phyloP scores from a whole-genome alignment of 192 early-diverging fungal genomes.

The Powellomyces hirtus region DNA sequence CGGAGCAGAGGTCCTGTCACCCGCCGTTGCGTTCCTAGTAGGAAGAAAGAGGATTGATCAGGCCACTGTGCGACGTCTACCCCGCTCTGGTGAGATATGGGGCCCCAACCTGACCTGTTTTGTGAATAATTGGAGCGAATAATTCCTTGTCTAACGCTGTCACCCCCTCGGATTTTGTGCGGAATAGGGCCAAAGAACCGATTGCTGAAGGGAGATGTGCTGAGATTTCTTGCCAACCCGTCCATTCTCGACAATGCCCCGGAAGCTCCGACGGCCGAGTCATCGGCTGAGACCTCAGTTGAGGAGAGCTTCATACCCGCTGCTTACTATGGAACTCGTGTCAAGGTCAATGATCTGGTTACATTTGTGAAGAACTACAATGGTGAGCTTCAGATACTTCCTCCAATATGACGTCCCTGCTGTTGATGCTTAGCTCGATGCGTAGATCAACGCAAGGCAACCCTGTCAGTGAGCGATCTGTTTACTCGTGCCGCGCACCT shows the following conservation, averaged over 20 bases:
- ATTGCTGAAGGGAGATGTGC: conserved; percentile 31
- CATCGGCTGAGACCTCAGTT: not conserved
- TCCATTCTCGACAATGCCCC: conserved; percentile 8
- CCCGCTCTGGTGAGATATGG: conserved; percentile 20
- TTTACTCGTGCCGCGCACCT: conserved; percentile 15
- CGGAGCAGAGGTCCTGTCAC: conserved; percentile 18
- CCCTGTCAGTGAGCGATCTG: conserved; percentile 19
- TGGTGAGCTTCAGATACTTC: conserved; percentile 8
- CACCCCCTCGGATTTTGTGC: too few species aligned
- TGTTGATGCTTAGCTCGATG: not conserved
- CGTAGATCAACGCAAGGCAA: not conserved
- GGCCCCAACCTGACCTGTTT: too few species aligned
- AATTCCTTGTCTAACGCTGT: too few species aligned
- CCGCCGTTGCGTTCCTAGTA: conserved; percentile 30
- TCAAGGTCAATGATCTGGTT: conserved; percentile 22
- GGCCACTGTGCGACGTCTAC: conserved; percentile 2
- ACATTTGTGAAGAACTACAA: conserved; percentile 30
- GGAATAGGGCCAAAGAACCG: conserved; percentile 34
- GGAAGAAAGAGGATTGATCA: conserved; percentile 11
- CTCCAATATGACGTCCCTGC: not conserved
- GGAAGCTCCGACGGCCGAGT: not conserved
- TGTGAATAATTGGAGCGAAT: too few species aligned
- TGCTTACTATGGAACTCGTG: conserved; percentile 1
- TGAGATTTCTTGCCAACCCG: conserved; percentile 24
- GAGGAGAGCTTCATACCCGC: not conserved